phyloP scores from a whole-genome alignment of 148 eudicot species.

The Nepenthes mirabilis region DNA sequence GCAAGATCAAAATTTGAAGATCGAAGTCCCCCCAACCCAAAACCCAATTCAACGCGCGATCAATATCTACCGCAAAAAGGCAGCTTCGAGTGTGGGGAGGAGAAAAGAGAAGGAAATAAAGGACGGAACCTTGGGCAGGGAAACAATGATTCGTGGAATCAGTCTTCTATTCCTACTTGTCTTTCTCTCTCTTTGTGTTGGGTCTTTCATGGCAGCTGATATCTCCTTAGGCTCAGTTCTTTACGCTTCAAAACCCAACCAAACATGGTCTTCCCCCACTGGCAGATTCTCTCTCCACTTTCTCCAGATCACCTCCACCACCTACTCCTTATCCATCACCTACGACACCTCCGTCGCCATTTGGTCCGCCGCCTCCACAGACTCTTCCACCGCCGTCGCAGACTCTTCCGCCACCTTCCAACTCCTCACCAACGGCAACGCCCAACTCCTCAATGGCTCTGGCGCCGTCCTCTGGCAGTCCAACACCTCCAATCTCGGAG shows the following conservation, averaged over 20 bases:
- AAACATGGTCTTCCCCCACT: constrained; percentile 46
- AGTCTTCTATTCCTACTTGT: no score
- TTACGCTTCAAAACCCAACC: constrained; percentile 28
- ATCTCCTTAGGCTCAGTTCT: constrained; percentile 30
- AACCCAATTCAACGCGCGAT: no score
- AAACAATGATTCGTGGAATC: no score
- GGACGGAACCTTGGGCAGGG: no score
- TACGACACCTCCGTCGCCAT: constrained; percentile 31
- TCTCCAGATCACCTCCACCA: constrained; percentile 17
- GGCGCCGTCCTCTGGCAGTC: constrained; percentile 42
- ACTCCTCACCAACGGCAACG: constrained; percentile 35
- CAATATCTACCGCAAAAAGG: no score
- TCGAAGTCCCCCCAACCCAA: no score
- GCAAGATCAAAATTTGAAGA: no score
- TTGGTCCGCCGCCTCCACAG: constrained; percentile 43
- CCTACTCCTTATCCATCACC: constrained; percentile 39
- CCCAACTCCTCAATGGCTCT: constrained; percentile 25
- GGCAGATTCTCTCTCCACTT: constrained; percentile 41
- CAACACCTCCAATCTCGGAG: constrained; percentile 33
- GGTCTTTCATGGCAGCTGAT: constrained; percentile 13
- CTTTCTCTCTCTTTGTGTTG: neutral
- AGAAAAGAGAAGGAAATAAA: no score
- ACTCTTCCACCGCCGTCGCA: constrained; percentile 11
- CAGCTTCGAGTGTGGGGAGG: no score
- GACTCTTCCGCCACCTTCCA: constrained; percentile 33